Evolutionary conservation across 2,329 filamentous ascomycete species (phyloP), one percentile per base, ranked within the genome.

Genomic region (Trichophyton mentagrophytes): DNA sequence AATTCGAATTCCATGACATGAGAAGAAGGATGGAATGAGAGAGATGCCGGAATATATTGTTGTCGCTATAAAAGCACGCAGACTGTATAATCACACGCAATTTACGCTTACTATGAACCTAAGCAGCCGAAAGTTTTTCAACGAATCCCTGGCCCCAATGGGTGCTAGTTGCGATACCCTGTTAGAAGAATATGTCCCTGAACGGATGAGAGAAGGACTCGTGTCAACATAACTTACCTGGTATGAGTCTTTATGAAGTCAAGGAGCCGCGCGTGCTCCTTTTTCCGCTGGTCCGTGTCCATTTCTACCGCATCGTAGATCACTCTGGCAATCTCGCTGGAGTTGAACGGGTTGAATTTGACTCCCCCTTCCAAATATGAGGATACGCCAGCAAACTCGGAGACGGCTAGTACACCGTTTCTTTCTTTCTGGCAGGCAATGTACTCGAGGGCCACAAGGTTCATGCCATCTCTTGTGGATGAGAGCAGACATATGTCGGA

Each of bases 331-430:
- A 96, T 80, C 71, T 96, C 90, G 67, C 95, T 89, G 0, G 88
- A 95, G 71, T 96, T 96, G 85, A 92, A 96, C 0, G 92, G 92
- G 73, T 97, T 96, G 70, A 96, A 89, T 57, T 93, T 89, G 57
- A 96, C 78, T 64, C 87, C 89, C 56, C 90, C 90, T 65, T 91
- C 92, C 60, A 96, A 82, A 59, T 87, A 93, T 71, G 95, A 89
- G 0, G 91, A 90, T 1, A 92, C 92, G n/a, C 92, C 92, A 0
- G 91, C 90, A 71, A 96, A 96, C 70, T 96, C 90, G 57, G 90
- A 96, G 42, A 96, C 82, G 59, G 96, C 90, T 82, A 97, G 88
- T 58, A 91, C 88, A 55, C 92, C 92, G 70, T 96, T 88, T 60
- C 87, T 84, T 68, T 92, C 82, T 66, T 86, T 82, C 72, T 96